A percentile compares a stretch with the other conserved stretches of the same genome.
Conservation (phyloP, 2,329 filamentous ascomycete species). For the Endothia cerciana region DNA sequence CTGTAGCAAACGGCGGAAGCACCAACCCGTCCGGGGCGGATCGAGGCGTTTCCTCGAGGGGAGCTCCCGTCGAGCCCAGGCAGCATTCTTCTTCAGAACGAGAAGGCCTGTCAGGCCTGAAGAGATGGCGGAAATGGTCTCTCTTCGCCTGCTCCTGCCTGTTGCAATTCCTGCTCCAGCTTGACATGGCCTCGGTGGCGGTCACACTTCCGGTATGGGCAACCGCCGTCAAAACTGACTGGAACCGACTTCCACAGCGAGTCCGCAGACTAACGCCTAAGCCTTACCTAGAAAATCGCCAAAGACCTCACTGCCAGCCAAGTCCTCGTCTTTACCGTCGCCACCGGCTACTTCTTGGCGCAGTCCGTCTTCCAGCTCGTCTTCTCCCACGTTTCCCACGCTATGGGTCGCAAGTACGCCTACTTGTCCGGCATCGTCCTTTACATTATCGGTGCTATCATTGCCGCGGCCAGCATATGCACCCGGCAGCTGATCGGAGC, state of each 20-base stretch:
- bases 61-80: too few relatives aligned
- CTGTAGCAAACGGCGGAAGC: neutral
- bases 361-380: constrained; percentile 34
- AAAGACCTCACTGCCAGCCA: constrained; percentile 29
- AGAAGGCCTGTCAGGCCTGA: constrained; percentile 10
- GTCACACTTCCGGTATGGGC: constrained; percentile 31
- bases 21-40: neutral
- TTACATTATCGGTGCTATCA: constrained; percentile 28
- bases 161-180: constrained; percentile 32
- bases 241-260: too few relatives aligned
- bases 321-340: constrained; percentile 31
- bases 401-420: constrained; percentile 31
- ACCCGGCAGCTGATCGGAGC: constrained; percentile 7
- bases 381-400: constrained; percentile 34
- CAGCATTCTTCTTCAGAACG: neutral
- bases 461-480: constrained; percentile 19
- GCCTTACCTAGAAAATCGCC: constrained; percentile 30
- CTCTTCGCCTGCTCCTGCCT: constrained; percentile 33
- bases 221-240: too few relatives aligned
- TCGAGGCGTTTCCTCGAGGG: too few relatives aligned
- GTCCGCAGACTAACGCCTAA: neutral
- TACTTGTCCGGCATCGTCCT: constrained; percentile 29
- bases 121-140: constrained; percentile 23
- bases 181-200: constrained; percentile 33
- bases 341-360: constrained; percentile 32